These are phyloP conservation scores for Ophiostoma perfectum DNA, from an alignment of 2,329 filamentous ascomycete species.

Conservation along the genomic window DNA sequence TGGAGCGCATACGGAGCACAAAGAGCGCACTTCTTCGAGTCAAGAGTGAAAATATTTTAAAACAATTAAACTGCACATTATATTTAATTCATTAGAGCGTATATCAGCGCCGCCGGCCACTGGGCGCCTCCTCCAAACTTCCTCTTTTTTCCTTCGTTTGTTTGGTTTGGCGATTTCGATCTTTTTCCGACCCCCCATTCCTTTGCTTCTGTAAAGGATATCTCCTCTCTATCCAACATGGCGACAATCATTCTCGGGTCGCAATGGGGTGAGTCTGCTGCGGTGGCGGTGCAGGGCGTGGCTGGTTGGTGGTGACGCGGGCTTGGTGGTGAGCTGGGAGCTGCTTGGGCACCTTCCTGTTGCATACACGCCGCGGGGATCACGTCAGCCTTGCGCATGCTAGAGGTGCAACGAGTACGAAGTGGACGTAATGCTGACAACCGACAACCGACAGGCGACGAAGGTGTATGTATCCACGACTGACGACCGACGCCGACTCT, in stretches of 20 bases:
- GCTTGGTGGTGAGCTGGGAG: neutral
- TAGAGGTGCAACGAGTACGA: neutral
- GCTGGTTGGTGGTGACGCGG: neutral
- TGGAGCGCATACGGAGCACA: neutral
- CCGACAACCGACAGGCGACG: constrained; percentile 9
- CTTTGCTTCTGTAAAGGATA: constrained; percentile 1
- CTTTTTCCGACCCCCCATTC: constrained; percentile 17
- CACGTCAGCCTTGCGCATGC: constrained; percentile 2
- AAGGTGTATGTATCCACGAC: constrained; percentile 16
- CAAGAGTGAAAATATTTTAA: constrained; percentile 8
- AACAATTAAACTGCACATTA: neutral
- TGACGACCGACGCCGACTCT: neutral
- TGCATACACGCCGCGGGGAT: neutral
- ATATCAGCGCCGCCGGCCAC: neutral
- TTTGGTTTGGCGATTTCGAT: constrained; percentile 21
- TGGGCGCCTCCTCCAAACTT: neutral
- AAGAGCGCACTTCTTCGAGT: neutral
- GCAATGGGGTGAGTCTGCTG: constrained; percentile 50
- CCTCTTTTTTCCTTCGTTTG: constrained; percentile 11
- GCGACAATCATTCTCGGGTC: constrained; percentile 55
- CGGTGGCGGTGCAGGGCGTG: neutral
- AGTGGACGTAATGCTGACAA: neutral
- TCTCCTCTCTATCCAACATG: constrained; percentile 31
- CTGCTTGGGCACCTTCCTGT: neutral
- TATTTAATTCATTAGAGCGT: constrained; percentile 2